Evolutionary conservation across 768 basidiomycete genomes (phyloP).

Genomic region (Cystobasidium onofrii): DNA sequence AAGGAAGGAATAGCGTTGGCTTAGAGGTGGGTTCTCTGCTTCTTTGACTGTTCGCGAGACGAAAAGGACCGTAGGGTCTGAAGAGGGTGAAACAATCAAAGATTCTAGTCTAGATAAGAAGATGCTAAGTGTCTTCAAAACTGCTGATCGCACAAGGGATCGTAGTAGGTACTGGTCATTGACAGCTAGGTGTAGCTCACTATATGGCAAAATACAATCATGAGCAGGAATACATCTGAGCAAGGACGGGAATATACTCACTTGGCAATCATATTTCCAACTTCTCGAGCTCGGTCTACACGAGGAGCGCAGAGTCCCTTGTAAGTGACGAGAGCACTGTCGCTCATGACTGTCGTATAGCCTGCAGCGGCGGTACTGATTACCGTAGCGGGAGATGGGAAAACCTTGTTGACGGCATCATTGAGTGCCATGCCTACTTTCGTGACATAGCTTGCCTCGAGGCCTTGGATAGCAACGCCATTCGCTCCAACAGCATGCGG

Average conservation of each 20-base stretch:
- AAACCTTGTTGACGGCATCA: constrained; percentile 29
- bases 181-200: constrained; percentile 36
- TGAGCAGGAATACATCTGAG: neutral
- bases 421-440: constrained; percentile 26
- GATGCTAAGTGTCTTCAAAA: constrained; percentile 40
- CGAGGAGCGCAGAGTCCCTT: constrained; percentile 26
- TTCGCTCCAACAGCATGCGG: neutral
- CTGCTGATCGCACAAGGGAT: constrained; percentile 40
- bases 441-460: constrained; percentile 27
- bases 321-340: constrained; percentile 9
- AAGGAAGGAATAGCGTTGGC: constrained; percentile 39
- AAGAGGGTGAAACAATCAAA: constrained; percentile 32
- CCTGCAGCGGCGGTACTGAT: neutral
- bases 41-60: constrained; percentile 31
- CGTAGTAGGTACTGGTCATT: constrained; percentile 42
- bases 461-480: neutral
- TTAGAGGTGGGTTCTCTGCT: constrained; percentile 33
- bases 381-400: neutral
- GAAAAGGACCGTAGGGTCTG: constrained; percentile 1
- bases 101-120: constrained; percentile 41
- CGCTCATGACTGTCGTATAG: neutral
- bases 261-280: constrained; percentile 22
- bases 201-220: too few species aligned
- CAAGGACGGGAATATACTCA: neutral
- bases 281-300: constrained; percentile 25